phyloP scores from a whole-genome alignment of 345 rosid species.

The Conringia planisiliqua region DNA sequence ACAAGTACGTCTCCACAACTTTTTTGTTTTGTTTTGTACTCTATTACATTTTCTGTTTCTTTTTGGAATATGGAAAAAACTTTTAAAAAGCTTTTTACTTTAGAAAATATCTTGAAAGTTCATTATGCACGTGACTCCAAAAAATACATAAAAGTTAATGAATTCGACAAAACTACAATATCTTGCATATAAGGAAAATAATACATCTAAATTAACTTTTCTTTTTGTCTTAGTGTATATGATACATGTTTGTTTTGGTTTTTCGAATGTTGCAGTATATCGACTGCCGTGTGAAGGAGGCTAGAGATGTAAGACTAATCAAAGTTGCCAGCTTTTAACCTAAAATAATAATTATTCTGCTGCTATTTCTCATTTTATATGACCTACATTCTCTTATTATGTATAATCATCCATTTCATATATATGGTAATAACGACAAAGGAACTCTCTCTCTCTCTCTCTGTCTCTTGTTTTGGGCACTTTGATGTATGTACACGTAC shows the following conservation, averaged over 20 bases:
- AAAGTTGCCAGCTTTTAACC: conserved; percentile 18
- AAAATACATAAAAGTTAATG: background rate
- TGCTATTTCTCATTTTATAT: background rate
- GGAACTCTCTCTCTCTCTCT: background rate
- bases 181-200: background rate
- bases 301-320: conserved; percentile 5
- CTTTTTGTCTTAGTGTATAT: background rate
- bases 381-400: conserved; percentile 3
- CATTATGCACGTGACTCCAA: background rate
- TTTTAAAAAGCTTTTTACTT: background rate
- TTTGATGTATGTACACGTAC: background rate
- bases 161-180: background rate
- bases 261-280: conserved; percentile 23
- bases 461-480: background rate
- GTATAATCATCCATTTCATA: conserved; percentile 1
- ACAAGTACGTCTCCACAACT: conserved; percentile 29
- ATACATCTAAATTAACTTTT: background rate
- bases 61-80: background rate
- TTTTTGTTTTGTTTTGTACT: background rate
- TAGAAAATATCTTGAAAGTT: background rate
- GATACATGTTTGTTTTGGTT: conserved; percentile 7
- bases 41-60: background rate
- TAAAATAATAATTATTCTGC: conserved; percentile 1
- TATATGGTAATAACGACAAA: background rate
- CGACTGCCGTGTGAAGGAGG: conserved; percentile 25